Conservation (phyloP, 2,329 filamentous ascomycete species). For the Zasmidium cellare region DNA sequence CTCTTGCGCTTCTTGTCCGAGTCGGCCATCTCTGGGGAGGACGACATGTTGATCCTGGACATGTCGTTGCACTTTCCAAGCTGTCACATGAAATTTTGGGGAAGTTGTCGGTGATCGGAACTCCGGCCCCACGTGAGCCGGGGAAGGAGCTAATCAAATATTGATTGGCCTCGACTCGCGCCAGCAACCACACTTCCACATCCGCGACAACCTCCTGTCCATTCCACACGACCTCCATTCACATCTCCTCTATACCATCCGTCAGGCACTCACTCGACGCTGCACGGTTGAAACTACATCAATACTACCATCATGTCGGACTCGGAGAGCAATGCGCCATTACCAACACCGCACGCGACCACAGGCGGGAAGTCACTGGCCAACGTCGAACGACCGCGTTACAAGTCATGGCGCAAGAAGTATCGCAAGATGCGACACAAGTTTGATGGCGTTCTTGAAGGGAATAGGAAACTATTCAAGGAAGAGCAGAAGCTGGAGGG, state of each 20-base stretch:
- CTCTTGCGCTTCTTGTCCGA: constrained; percentile 66
- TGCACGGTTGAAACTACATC: too few relatives aligned
- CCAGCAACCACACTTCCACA: constrained; percentile 1
- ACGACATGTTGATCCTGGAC: constrained; percentile 12
- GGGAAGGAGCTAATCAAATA: background rate
- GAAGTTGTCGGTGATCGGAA: background rate
- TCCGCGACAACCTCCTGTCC: background rate
- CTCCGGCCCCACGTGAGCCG: background rate
- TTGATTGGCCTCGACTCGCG: background rate
- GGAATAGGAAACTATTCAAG: constrained; percentile 79
- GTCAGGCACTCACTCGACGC: too few relatives aligned
- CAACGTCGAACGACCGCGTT: constrained; percentile 25
- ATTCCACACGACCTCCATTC: background rate
- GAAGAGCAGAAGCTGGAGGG: constrained; percentile 78
- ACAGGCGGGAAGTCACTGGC: constrained; percentile 26
- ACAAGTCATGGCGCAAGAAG: constrained; percentile 66
- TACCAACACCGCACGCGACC: constrained; percentile 14
- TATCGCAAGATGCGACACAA: constrained; percentile 85
- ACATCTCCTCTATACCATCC: background rate
- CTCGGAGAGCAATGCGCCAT: constrained; percentile 29
- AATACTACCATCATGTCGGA: constrained; percentile 27
- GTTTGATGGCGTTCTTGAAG: constrained; percentile 75
- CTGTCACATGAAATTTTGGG: constrained; percentile 9
- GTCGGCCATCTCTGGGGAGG: constrained; percentile 10
- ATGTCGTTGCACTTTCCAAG: background rate